Base-by-base conservation (phyloP, 768 basidiomycete genomes). In the Lanmaoa rubissima region DNA sequence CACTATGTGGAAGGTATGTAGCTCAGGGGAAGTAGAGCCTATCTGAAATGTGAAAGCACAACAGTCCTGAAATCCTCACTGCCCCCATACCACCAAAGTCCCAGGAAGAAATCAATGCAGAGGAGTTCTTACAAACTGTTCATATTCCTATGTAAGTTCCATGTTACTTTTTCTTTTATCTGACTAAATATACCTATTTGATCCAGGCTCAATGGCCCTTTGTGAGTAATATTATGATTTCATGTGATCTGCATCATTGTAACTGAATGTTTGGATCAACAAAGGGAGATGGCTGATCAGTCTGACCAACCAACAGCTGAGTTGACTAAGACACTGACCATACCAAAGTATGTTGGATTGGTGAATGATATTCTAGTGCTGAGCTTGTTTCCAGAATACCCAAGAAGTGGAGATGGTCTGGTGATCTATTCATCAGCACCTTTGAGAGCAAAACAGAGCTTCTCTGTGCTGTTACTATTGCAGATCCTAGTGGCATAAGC, bases 381-480 rank as follows among this genome's bases (percentile, higher is more conserved):
- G 2, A 68, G 39, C 6, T 40, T 24, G 39, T 40, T 49, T 41
- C 2, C 53, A 87, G 86, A 59, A 81, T 83, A 40, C 75, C 74
- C 21, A 83, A 82, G 65, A 80, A 80, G 51, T 90, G 82, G 82
- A 83, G 76, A 59, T 89, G 88, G 88, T 72, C 76, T 38, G 87
- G 86, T 24, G 72, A 80, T 21, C 72, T 88, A 31, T 75, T 77
- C 52, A 74, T 81, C 21, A 74, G 73, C 26, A 69, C 69, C 3
- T 67, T 68, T 19, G 65, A 70, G 5, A 73, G 71, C 21, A 69
- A 70, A 24, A 67, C 74, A 28, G 76, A 83, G 53, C 69, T 69
- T 8, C 61, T 85, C 0, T 86, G 86, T 70, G 73, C 79, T 36
- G 76, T 82, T 32, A 67, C 65, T 2, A 69, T 89, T 43, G 69